Conservation (phyloP, 257 asterid genomes). For the Primulina huaijiensis region DNA sequence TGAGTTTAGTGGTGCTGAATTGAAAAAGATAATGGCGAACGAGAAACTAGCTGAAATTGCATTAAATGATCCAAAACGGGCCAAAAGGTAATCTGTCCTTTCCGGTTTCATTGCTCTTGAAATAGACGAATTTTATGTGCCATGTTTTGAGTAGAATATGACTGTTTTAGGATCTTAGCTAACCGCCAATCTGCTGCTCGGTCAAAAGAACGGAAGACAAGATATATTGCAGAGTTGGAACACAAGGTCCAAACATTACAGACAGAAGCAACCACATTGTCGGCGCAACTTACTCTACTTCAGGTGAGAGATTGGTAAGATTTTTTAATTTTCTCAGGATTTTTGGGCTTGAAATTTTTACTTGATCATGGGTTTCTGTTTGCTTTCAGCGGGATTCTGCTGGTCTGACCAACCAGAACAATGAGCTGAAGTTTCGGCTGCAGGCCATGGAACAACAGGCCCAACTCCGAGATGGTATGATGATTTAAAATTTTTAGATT, state of each 20-base stretch:
- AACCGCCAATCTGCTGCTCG: conserved; percentile 80
- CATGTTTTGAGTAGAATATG: conserved; percentile 1
- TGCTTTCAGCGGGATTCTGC: conserved; percentile 63
- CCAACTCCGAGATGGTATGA: conserved; percentile 69
- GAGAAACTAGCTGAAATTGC: conserved; percentile 73
- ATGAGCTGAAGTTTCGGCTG: conserved; percentile 67
- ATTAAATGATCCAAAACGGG: conserved; percentile 63
- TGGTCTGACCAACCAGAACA: conserved; percentile 59
- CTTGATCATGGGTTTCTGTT: conserved; percentile 8
- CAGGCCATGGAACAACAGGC: conserved; percentile 87
- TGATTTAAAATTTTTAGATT: conserved; percentile 1
- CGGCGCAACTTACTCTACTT: conserved; percentile 67
- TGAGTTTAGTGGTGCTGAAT: conserved; percentile 65
- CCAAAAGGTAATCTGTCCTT: conserved; percentile 48
- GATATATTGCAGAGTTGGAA: conserved; percentile 65
- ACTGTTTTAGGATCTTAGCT: conserved; percentile 55
- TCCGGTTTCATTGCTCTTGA: neutral
- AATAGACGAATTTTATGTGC: conserved; percentile 5
- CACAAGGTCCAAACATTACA: conserved; percentile 77
- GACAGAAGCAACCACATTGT: conserved; percentile 71
- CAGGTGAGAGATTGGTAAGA: conserved; percentile 44
- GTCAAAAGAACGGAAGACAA: conserved; percentile 67
- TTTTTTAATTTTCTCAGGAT: neutral
- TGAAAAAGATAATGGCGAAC: conserved; percentile 68
- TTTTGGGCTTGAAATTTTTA: conserved; percentile 2